Evolutionary conservation across 2,329 filamentous ascomycete species (phyloP).

Genomic region (Lachnellula occidentalis): DNA sequence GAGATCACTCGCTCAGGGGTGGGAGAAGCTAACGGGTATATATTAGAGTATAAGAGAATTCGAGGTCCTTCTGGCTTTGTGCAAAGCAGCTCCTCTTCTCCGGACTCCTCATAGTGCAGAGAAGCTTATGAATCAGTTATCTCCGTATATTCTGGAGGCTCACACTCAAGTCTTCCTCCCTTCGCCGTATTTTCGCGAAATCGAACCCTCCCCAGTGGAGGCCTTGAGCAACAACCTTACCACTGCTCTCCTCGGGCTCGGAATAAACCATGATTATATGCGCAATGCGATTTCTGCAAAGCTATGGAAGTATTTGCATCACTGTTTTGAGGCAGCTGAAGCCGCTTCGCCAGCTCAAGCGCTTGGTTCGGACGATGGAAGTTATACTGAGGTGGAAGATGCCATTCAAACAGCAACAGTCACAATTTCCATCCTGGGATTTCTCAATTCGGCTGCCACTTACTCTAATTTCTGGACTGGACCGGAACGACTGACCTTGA

Average conservation of each 20-base stretch:
- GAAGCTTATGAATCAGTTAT: slow-evolving; percentile 71
- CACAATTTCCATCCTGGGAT: slow-evolving; percentile 81
- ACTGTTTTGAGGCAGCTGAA: slow-evolving; percentile 59
- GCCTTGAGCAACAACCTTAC: slow-evolving; percentile 73
- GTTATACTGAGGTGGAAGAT: slow-evolving; percentile 49
- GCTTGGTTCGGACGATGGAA: slow-evolving; percentile 50
- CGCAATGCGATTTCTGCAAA: slow-evolving; percentile 60
- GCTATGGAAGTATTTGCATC: slow-evolving; percentile 66
- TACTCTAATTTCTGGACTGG: slow-evolving; percentile 77
- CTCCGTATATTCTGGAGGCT: slow-evolving; percentile 80
- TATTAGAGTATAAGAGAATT: slow-evolving; percentile 78
- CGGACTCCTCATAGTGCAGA: slow-evolving; percentile 67
- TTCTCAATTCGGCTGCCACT: slow-evolving; percentile 74
- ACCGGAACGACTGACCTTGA: slow-evolving; percentile 65
- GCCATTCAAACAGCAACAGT: slow-evolving; percentile 68
- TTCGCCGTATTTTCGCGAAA: slow-evolving; percentile 75
- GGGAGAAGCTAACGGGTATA: slow-evolving; percentile 14
- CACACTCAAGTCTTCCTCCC: slow-evolving; percentile 71
- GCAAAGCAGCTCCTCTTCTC: slow-evolving; percentile 78
- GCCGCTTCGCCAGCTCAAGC: slow-evolving; percentile 47
- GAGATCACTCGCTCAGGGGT: neutral
- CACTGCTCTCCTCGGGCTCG: slow-evolving; percentile 74
- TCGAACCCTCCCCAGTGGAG: slow-evolving; percentile 87
- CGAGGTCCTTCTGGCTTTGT: slow-evolving; percentile 84
- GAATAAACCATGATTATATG: slow-evolving; percentile 64